Percentiles rank a stretch among this genome's conserved stretches.
Evolutionary conservation across 2,329 filamentous ascomycete genomes (phyloP).

Genomic region (Calonectria pteridis): DNA sequence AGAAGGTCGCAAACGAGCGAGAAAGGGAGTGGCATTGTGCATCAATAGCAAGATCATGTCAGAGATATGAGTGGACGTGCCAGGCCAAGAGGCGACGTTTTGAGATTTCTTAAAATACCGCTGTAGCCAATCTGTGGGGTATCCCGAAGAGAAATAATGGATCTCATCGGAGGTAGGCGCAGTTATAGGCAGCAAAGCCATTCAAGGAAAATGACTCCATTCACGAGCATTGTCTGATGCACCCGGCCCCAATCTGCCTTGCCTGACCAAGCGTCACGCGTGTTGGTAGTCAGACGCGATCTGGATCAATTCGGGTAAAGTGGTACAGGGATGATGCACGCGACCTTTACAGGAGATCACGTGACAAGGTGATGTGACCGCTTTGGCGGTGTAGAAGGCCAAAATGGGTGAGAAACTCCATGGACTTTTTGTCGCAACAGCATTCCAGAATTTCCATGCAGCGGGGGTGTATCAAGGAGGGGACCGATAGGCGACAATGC

Average conservation of each 20-base stretch:
- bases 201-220: slow-evolving; percentile 21
- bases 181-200: slow-evolving; percentile 28
- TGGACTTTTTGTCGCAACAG: neutral
- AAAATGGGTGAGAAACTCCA: neutral
- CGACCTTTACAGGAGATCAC: slow-evolving; percentile 50
- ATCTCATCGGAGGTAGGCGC: neutral
- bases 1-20: slow-evolving; percentile 80
- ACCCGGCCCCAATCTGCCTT: slow-evolving; percentile 7
- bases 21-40: slow-evolving; percentile 75
- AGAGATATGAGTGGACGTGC: neutral
- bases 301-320: slow-evolving; percentile 12
- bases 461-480: neutral
- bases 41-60: slow-evolving; percentile 21
- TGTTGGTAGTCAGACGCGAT: slow-evolving; percentile 14
- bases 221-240: neutral
- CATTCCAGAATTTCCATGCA: neutral
- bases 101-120: neutral
- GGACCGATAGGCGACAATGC: neutral
- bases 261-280: slow-evolving; percentile 2
- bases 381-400: neutral
- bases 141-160: neutral
- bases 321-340: slow-evolving; percentile 28
- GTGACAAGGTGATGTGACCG: slow-evolving; percentile 34
- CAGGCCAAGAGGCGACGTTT: slow-evolving; percentile 3
- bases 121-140: neutral